A percentile compares a stretch with the other conserved stretches of the same genome.
Conservation (phyloP, 2,329 filamentous ascomycete genomes). For the Xylariaceae sp. region DNA sequence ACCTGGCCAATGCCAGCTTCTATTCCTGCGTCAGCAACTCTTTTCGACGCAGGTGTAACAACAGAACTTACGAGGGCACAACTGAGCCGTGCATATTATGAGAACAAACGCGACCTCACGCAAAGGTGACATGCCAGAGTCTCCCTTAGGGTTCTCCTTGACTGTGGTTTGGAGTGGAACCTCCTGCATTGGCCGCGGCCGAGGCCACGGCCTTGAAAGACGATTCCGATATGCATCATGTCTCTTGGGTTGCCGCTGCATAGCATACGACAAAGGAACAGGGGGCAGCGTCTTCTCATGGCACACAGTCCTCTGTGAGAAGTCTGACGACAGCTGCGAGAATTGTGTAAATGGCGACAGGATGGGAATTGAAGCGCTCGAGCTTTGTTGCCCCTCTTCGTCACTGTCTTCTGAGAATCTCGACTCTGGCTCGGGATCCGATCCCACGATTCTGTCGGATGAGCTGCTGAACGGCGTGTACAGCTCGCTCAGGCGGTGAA, state of each 20-base stretch:
- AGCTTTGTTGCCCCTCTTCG: background rate
- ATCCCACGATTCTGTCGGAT: background rate
- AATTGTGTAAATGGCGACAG: constrained; percentile 6
- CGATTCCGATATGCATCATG: constrained; percentile 1
- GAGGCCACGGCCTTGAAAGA: no score
- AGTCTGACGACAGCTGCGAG: background rate
- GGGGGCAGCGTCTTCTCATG: constrained; percentile 8
- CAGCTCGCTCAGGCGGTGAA: constrained; percentile 15
- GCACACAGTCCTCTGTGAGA: background rate
- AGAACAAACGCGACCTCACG: constrained; percentile 35
- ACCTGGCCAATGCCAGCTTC: constrained; percentile 41
- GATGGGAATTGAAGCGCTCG: background rate
- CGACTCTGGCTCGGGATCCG: constrained; percentile 9
- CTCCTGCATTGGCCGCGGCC: background rate
- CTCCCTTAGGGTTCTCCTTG: background rate
- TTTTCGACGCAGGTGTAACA: background rate
- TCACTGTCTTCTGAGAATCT: constrained; percentile 19
- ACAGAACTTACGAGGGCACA: constrained; percentile 33
- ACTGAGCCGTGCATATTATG: constrained; percentile 41
- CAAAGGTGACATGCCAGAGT: constrained; percentile 8
- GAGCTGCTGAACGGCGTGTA: constrained; percentile 1
- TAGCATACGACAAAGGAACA: constrained; percentile 6
- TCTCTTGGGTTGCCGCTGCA: constrained; percentile 4
- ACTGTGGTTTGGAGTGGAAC: background rate
- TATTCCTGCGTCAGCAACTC: constrained; percentile 13